These are phyloP conservation scores for Lachnellula subtilissima DNA, from an alignment of 2,329 filamentous ascomycete genomes.

Conservation along the genomic window DNA sequence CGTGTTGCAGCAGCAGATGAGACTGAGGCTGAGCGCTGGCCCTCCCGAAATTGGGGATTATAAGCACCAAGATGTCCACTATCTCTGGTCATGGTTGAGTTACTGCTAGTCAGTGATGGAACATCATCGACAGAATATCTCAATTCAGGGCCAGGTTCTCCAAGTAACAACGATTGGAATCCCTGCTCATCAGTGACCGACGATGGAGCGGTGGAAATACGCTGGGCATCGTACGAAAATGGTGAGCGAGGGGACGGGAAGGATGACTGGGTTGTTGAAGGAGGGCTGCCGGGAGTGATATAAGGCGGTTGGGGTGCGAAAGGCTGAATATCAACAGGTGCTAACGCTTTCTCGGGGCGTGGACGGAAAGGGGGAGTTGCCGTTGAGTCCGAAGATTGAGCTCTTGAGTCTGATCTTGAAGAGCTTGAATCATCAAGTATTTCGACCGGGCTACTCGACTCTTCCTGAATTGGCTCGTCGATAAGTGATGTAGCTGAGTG, in stretches of 20 bases:
- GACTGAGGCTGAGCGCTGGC: constrained; percentile 58
- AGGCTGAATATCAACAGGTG: constrained; percentile 46
- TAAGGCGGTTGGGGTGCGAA: constrained; percentile 40
- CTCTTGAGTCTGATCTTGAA: constrained; percentile 32
- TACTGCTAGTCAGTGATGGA: constrained; percentile 69
- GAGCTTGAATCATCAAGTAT: constrained; percentile 35
- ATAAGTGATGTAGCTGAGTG: constrained; percentile 47
- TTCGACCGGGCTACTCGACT: constrained; percentile 36
- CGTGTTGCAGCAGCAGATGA: constrained; percentile 60
- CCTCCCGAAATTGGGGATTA: constrained; percentile 45
- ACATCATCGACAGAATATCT: constrained; percentile 70
- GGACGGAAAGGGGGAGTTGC: constrained; percentile 29
- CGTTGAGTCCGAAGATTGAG: constrained; percentile 32
- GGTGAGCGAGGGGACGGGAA: constrained; percentile 63
- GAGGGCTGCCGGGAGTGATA: constrained; percentile 56
- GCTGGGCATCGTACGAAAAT: constrained; percentile 65
- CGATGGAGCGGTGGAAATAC: constrained; percentile 70
- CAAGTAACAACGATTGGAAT: constrained; percentile 66
- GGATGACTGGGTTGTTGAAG: constrained; percentile 51
- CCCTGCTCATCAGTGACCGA: constrained; percentile 67
- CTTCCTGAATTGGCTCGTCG: constrained; percentile 48
- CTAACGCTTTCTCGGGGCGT: constrained; percentile 37
- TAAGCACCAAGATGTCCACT: constrained; percentile 41
- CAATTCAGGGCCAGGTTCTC: constrained; percentile 67
- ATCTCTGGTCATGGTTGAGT: constrained; percentile 69